These are phyloP conservation scores for Rhodotorula diobovata DNA, from an alignment of 768 basidiomycete species.

Conservation along the genomic window DNA sequence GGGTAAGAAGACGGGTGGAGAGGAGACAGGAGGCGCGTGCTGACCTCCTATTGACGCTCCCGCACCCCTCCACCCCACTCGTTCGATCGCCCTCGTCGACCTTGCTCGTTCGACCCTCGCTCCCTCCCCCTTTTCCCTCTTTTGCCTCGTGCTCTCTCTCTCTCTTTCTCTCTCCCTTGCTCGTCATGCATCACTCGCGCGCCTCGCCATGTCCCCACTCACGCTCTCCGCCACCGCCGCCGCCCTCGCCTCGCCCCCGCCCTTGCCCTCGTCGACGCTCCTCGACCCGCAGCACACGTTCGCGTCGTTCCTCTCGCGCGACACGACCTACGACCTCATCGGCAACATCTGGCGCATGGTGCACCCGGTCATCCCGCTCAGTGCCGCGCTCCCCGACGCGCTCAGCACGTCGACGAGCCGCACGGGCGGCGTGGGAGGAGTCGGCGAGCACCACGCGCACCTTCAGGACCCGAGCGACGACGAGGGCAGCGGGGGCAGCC, in stretches of 20 bases:
- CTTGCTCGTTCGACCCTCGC: neutral
- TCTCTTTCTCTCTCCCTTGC: neutral
- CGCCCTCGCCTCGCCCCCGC: neutral
- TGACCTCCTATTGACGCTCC: neutral
- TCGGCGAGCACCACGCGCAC: too few relatives aligned
- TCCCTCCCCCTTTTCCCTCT: too few relatives aligned
- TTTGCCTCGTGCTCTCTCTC: neutral
- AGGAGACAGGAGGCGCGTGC: neutral
- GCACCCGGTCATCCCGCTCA: slow-evolving; percentile 59
- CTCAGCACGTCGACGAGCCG: slow-evolving; percentile 24
- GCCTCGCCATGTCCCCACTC: neutral
- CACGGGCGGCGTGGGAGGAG: slow-evolving; percentile 31
- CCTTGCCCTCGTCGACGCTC: neutral
- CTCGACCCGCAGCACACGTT: slow-evolving; percentile 69
- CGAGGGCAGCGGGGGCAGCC: neutral
- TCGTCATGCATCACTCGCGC: neutral
- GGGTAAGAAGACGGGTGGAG: too few relatives aligned
- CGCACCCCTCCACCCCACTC: neutral
- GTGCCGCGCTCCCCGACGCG: slow-evolving; percentile 41
- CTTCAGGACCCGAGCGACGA: neutral
- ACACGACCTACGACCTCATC: slow-evolving; percentile 93
- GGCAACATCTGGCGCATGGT: slow-evolving; percentile 91
- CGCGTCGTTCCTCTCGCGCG: slow-evolving; percentile 91
- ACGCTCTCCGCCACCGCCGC: too few relatives aligned
- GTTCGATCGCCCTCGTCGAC: neutral